Base-by-base conservation (phyloP, 148 eudicot genomes). In the Polygonum aviculare region DNA sequence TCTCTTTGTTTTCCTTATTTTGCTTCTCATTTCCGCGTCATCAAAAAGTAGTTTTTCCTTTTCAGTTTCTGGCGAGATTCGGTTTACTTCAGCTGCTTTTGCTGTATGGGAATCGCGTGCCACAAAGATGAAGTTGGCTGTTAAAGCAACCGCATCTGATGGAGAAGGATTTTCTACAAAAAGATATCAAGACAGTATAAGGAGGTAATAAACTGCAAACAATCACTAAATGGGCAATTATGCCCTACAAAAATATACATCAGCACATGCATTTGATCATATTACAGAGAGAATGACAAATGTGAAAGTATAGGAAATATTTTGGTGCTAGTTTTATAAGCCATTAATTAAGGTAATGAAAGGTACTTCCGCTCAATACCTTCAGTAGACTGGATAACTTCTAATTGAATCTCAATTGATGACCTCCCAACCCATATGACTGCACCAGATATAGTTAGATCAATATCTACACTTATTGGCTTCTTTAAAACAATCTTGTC, bases 51-150 rank as follows among this genome's bases (percentile, higher is more conserved):
- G 72, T 70, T 87, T 90, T 77, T 94, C 97, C 60, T 48, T 78
- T 81, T 92, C 96, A 19, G 97, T 92, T 85, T 94, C 88, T 12
- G 97, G 97, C 63, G 82, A 79, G 65, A 94, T 83, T 76, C 91
- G 85, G 72, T 94, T 94, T 54, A 94, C 96, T 67, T 88, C 87
- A 76, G 97, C 91, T 72, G 97, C 93, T 85, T 87, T 86, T 52
- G 91, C 87, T 2, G 98, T 94, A 82, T 89, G 84, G 54, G 96
- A 89, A 82, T 94, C 96, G 70, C 96, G 98, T 44, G 97, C 98
- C 49, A 94, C 98, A 47, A 94, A 94, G 50, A 92, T 94, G 86
- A 94, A 94, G 75, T 90, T 94, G 78, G 97, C 98, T 12, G 92
- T 85, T 14, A 94, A 89, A 60, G 93, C 97, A 39, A 88, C 79